Evolutionary conservation across 345 rosid genomes (phyloP).

Genomic region (Pugionium cornutum): DNA sequence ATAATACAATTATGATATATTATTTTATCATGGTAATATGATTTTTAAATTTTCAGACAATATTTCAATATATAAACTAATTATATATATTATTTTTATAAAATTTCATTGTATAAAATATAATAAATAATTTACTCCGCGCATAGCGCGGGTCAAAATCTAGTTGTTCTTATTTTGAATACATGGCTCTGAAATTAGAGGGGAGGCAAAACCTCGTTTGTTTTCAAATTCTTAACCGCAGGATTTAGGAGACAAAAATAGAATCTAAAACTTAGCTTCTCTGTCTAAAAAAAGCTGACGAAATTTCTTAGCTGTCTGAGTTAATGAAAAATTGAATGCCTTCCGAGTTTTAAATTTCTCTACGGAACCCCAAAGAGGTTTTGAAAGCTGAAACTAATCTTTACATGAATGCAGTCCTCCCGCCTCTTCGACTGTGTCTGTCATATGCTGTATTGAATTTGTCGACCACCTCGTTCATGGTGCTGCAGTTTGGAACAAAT

Average conservation of each 20-base stretch:
- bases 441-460: constrained; percentile 95
- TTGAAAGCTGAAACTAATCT: constrained; percentile 15
- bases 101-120: too few relatives aligned
- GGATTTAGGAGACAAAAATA: not conserved
- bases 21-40: too few relatives aligned
- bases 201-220: constrained; percentile 7
- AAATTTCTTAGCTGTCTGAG: constrained; percentile 19
- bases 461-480: constrained; percentile 89
- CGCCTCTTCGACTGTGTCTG: constrained; percentile 79
- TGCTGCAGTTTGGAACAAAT: constrained; percentile 48
- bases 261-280: not conserved
- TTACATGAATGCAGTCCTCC: constrained; percentile 74
- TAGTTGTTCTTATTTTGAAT: constrained; percentile 21
- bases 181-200: not conserved
- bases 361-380: not conserved
- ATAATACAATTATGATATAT: too few relatives aligned
- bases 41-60: too few relatives aligned
- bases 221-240: constrained; percentile 2
- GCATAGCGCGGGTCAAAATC: too few relatives aligned
- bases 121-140: too few relatives aligned
- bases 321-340: constrained; percentile 18
- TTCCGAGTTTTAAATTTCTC: constrained; percentile 12
- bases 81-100: too few relatives aligned
- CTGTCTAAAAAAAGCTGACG: constrained; percentile 9
- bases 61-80: too few relatives aligned